These are phyloP conservation scores for Setomelanomma holmii DNA, from an alignment of 2,329 filamentous ascomycete species.

Conservation along the genomic window DNA sequence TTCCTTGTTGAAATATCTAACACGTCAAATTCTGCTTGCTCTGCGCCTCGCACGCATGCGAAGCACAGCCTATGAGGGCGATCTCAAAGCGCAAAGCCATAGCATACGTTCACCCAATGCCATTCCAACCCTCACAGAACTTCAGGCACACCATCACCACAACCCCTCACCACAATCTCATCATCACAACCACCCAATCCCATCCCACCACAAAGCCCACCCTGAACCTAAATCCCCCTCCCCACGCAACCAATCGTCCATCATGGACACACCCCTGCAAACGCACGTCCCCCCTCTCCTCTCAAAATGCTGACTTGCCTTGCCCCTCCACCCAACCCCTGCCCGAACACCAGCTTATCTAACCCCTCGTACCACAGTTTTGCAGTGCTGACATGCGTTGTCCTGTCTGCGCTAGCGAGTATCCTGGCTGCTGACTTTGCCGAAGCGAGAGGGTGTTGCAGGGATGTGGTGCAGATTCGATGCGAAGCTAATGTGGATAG, in stretches of 20 bases:
- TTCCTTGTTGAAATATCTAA: no score
- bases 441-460: background rate
- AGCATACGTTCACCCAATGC: background rate
- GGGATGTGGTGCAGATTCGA: background rate
- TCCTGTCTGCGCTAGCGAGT: background rate
- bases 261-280: background rate
- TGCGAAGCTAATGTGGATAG: background rate
- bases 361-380: constrained; percentile 17
- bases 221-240: no score
- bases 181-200: no score
- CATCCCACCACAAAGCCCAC: no score
- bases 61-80: no score
- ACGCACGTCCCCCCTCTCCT: background rate
- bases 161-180: no score
- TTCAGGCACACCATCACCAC: background rate
- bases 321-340: background rate
- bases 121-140: background rate
- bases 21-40: no score
- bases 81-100: no score
- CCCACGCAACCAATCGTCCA: no score
- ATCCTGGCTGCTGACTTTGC: constrained; percentile 11
- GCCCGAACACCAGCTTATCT: constrained; percentile 20
- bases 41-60: no score
- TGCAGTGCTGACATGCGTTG: constrained; percentile 30
- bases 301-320: background rate